Evolutionary conservation across 306 rosid genomes (phyloP).

Genomic region (Ziziphus jujuba): DNA sequence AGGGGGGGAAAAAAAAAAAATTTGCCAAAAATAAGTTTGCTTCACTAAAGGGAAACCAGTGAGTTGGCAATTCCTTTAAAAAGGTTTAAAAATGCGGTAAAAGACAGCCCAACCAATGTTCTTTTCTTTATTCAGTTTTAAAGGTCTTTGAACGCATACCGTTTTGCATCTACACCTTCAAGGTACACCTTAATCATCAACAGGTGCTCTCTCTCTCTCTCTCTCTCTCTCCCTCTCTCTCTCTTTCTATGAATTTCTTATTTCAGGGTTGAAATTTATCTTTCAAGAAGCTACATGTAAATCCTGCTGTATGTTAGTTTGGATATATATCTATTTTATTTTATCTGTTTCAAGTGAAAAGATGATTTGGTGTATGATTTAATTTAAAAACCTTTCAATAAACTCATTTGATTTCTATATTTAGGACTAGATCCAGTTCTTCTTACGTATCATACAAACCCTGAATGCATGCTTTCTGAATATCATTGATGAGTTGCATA

Average conservation of each 20-base stretch:
- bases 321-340: too few species aligned
- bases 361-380: too few species aligned
- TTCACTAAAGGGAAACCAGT: conserved; percentile 58
- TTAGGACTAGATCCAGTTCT: too few species aligned
- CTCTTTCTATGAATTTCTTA: too few species aligned
- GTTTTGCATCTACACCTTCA: conserved; percentile 3
- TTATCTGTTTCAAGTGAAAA: too few species aligned
- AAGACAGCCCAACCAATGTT: conserved; percentile 47
- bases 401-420: too few species aligned
- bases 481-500: background rate
- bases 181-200: background rate
- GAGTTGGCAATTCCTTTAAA: conserved; percentile 65
- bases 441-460: too few species aligned
- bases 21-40: conserved; percentile 50
- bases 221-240: conserved; percentile 7
- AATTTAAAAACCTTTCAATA: too few species aligned
- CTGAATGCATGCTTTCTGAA: too few species aligned
- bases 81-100: conserved; percentile 28
- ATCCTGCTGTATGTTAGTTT: too few species aligned
- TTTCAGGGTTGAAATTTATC: background rate
- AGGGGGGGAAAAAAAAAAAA: background rate
- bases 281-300: too few species aligned
- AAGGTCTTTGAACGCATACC: conserved; percentile 7
- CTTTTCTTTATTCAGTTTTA: conserved; percentile 24
- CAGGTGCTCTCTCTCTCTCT: conserved; percentile 38